phyloP scores from a whole-genome alignment of 164 flowering plant genomes.

The Vitis cinerea region DNA sequence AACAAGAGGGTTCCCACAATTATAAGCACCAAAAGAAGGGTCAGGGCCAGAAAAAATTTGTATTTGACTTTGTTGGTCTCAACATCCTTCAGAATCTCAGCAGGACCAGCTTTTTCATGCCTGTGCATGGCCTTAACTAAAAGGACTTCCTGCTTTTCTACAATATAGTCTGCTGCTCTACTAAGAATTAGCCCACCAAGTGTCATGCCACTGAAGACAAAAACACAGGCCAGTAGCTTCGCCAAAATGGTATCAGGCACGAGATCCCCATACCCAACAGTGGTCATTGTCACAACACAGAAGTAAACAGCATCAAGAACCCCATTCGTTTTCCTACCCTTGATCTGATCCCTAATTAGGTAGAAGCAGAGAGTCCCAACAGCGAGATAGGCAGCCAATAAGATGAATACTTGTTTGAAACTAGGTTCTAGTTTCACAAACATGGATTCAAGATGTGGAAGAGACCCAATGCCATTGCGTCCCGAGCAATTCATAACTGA shows the following conservation, averaged over 20 bases:
- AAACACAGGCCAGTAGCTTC: slow-evolving; percentile 69
- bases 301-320: slow-evolving; percentile 78
- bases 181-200: slow-evolving; percentile 63
- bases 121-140: slow-evolving; percentile 52
- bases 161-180: slow-evolving; percentile 70
- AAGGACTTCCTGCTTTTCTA: slow-evolving; percentile 66
- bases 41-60: slow-evolving; percentile 32
- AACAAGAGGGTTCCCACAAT: slow-evolving; percentile 54
- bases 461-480: slow-evolving; percentile 4
- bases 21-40: slow-evolving; percentile 42
- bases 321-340: slow-evolving; percentile 64
- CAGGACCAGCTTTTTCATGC: slow-evolving; percentile 24
- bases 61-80: slow-evolving; percentile 50
- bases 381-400: slow-evolving; percentile 51
- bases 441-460: slow-evolving; percentile 15
- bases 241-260: slow-evolving; percentile 55
- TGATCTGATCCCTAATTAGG: slow-evolving; percentile 48
- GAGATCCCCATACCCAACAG: slow-evolving; percentile 91
- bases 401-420: slow-evolving; percentile 31
- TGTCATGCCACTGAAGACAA: slow-evolving; percentile 80
- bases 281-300: slow-evolving; percentile 88
- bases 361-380: slow-evolving; percentile 62
- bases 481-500: slow-evolving; percentile 10
- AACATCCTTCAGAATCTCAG: slow-evolving; percentile 46
- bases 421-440: slow-evolving; percentile 25